Evolutionary conservation across 2,329 filamentous ascomycete species (phyloP).

Genomic region (Stagonosporopsis vannaccii): DNA sequence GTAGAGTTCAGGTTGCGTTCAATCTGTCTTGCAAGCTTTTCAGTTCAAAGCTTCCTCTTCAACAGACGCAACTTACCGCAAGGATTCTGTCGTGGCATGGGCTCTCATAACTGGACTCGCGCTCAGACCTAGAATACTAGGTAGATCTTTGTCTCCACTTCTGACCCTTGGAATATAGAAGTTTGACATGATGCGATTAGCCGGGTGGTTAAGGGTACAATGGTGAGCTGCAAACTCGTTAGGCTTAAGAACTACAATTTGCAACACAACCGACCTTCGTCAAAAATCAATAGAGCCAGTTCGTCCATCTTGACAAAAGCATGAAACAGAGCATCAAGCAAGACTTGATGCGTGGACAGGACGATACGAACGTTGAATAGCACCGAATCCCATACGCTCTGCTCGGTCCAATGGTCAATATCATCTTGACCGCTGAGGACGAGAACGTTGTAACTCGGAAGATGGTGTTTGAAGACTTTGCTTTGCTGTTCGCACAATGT

Average conservation of each 20-base stretch:
- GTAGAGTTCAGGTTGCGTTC: slow-evolving; percentile 75
- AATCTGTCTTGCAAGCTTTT: slow-evolving; percentile 54
- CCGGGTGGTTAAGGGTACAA: slow-evolving; percentile 69
- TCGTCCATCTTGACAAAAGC: slow-evolving; percentile 72
- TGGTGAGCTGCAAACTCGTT: slow-evolving; percentile 68
- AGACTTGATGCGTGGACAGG: slow-evolving; percentile 77
- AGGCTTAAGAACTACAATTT: slow-evolving; percentile 1
- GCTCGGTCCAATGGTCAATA: slow-evolving; percentile 75
- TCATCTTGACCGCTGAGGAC: slow-evolving; percentile 73
- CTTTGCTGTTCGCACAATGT: slow-evolving; percentile 56
- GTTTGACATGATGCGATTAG: slow-evolving; percentile 74
- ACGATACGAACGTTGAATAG: slow-evolving; percentile 73
- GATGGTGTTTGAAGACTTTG: slow-evolving; percentile 41
- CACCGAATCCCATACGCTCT: slow-evolving; percentile 70
- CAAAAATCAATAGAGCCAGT: slow-evolving; percentile 77
- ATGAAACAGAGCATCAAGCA: slow-evolving; percentile 76
- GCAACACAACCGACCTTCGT: slow-evolving; percentile 67
- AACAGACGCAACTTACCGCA: slow-evolving; percentile 53
- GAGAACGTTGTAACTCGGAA: slow-evolving; percentile 63
- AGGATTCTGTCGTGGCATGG: slow-evolving; percentile 54
- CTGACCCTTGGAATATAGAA: slow-evolving; percentile 68
- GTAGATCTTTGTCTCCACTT: slow-evolving; percentile 50
- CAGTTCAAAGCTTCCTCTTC: slow-evolving; percentile 10
- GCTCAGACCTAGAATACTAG: slow-evolving; percentile 78
- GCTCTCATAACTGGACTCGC: slow-evolving; percentile 77